Conservation (phyloP, 2,329 filamentous ascomycete species). For the Penicillium brevicompactum region DNA sequence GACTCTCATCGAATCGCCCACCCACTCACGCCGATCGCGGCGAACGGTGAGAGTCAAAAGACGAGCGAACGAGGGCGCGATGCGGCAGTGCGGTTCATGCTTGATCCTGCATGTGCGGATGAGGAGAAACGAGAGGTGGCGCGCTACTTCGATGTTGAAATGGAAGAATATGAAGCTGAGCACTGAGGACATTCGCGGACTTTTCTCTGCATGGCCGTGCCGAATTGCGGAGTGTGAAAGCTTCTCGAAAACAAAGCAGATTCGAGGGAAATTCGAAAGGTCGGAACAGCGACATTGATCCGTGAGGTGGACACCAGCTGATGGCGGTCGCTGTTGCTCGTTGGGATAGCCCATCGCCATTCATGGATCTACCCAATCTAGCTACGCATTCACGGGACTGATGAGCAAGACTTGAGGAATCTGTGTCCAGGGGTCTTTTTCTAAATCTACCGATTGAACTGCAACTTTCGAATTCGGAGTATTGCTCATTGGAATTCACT, state of each 20-base stretch:
- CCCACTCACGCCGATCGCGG: slow-evolving; percentile 50
- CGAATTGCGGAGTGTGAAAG: no score
- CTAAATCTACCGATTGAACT: background rate
- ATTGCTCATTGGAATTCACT: background rate
- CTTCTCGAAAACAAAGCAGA: no score
- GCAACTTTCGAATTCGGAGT: background rate
- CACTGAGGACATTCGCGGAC: slow-evolving; percentile 12
- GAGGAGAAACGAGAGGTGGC: slow-evolving; percentile 69
- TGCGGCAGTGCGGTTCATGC: slow-evolving; percentile 85
- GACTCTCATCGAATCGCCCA: slow-evolving; percentile 18
- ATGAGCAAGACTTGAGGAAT: background rate
- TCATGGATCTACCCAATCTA: no score
- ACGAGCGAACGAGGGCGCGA: slow-evolving; percentile 55
- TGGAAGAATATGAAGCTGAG: slow-evolving; percentile 64
- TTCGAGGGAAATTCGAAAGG: no score
- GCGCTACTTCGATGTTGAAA: slow-evolving; percentile 71
- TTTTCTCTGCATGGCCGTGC: background rate
- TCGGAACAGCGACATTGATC: no score
- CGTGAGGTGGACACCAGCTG: no score
- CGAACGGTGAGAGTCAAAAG: slow-evolving; percentile 47
- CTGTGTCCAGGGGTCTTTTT: background rate
- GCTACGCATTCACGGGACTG: background rate
- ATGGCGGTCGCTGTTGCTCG: no score
- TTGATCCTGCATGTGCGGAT: slow-evolving; percentile 74
- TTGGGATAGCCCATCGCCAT: no score